Conservation (phyloP, 805 yeast species). For the Pichia heedii region DNA sequence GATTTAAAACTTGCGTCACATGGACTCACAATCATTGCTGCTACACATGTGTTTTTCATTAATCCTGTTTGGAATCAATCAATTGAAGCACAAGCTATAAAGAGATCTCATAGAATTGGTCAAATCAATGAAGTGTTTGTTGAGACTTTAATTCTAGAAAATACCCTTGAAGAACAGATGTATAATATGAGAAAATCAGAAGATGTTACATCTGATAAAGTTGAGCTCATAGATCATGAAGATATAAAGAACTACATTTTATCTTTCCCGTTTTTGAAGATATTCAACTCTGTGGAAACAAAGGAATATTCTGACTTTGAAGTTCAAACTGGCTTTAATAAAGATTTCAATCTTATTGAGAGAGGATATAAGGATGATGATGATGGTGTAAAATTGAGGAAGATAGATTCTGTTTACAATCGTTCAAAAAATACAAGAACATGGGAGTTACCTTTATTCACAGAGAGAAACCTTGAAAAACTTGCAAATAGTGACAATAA, state of each 20-base stretch:
- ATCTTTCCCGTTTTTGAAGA: slow-evolving; percentile 37
- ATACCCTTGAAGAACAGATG: slow-evolving; percentile 63
- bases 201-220: slow-evolving; percentile 14
- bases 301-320: slow-evolving; percentile 10
- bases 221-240: slow-evolving; percentile 46
- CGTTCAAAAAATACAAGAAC: slow-evolving; percentile 9
- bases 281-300: slow-evolving; percentile 29
- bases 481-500: slow-evolving; percentile 19
- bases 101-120: slow-evolving; percentile 72
- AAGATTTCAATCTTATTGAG: background rate
- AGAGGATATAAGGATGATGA: slow-evolving; percentile 1
- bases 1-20: slow-evolving; percentile 60
- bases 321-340: slow-evolving; percentile 13
- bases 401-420: background rate
- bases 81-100: slow-evolving; percentile 67
- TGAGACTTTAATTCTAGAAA: slow-evolving; percentile 55
- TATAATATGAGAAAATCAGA: slow-evolving; percentile 30
- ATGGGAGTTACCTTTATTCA: slow-evolving; percentile 33
- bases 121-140: slow-evolving; percentile 55
- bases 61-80: slow-evolving; percentile 66
- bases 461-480: slow-evolving; percentile 22
- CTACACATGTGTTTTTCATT: slow-evolving; percentile 61
- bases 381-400: slow-evolving; percentile 8
- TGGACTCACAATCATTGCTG: slow-evolving; percentile 59
- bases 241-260: slow-evolving; percentile 51